Evolutionary conservation across 306 rosid species (phyloP).

Genomic region (Quercus agrifolia): DNA sequence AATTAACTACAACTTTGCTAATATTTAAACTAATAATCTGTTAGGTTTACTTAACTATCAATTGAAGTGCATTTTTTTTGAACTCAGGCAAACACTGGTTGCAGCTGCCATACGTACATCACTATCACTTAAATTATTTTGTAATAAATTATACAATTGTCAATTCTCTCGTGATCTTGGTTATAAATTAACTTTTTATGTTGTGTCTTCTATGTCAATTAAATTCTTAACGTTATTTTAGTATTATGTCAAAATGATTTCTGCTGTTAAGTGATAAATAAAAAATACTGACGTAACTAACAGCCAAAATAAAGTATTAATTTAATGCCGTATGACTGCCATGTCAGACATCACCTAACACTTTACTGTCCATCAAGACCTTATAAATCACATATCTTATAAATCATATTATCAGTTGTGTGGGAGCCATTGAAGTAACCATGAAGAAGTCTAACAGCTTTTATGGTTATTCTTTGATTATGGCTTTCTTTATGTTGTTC

Average conservation of each 20-base stretch:
- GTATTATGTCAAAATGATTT: too few species aligned
- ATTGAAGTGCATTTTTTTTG: too few species aligned
- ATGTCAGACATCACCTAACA: too few species aligned
- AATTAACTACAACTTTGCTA: background rate
- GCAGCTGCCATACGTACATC: background rate
- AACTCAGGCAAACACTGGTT: too few species aligned
- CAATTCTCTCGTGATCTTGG: background rate
- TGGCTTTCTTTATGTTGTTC: constrained; percentile 35
- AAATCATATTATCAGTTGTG: background rate
- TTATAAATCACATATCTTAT: background rate
- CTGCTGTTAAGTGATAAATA: too few species aligned
- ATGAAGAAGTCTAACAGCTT: constrained; percentile 32
- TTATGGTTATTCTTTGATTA: constrained; percentile 20
- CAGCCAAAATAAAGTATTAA: too few species aligned
- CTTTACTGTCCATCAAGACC: background rate
- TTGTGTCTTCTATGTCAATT: too few species aligned
- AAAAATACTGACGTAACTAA: too few species aligned
- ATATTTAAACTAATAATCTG: background rate
- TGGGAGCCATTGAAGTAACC: background rate
- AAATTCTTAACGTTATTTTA: too few species aligned
- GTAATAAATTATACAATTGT: background rate
- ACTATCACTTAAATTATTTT: background rate
- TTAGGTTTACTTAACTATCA: too few species aligned
- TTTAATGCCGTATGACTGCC: too few species aligned
- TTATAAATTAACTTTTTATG: background rate